Conservation (phyloP, 805 yeast species). For the Zygosaccharomyces bailii region DNA sequence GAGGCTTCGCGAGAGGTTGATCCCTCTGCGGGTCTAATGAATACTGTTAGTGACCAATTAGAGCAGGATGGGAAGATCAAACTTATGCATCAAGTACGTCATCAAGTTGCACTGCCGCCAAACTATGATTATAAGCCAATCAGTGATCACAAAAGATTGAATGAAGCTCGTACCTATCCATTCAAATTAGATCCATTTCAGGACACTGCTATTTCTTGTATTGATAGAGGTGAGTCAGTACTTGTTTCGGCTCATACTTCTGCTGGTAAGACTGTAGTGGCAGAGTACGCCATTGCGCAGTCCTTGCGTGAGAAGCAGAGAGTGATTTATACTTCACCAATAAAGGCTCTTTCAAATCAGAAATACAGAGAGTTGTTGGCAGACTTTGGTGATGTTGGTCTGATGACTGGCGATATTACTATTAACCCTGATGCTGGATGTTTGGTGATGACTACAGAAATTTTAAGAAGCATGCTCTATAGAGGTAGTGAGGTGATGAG, state of each 20-base stretch:
- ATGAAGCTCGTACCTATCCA: constrained; percentile 87
- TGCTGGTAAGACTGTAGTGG: constrained; percentile 96
- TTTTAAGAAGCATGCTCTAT: constrained; percentile 92
- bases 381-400: constrained; percentile 94
- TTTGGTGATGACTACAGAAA: constrained; percentile 98
- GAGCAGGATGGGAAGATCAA: constrained; percentile 55
- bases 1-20: constrained; percentile 87
- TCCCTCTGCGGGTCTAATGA: constrained; percentile 70
- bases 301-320: constrained; percentile 87
- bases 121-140: constrained; percentile 85
- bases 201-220: constrained; percentile 93
- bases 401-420: constrained; percentile 99
- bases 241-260: constrained; percentile 97
- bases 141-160: constrained; percentile 72
- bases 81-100: constrained; percentile 90
- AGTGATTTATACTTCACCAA: constrained; percentile 93
- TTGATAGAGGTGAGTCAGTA: constrained; percentile 90
- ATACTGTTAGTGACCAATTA: constrained; percentile 38
- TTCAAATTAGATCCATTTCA: constrained; percentile 95
- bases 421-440: constrained; percentile 98
- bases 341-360: constrained; percentile 91
- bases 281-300: constrained; percentile 95
- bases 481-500: constrained; percentile 98
- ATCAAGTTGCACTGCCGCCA: constrained; percentile 95
- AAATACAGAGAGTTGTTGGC: constrained; percentile 89